Evolutionary conservation across 2,329 filamentous ascomycete genomes (phyloP).

Genomic region (Tolypocladium ophioglossoides): DNA sequence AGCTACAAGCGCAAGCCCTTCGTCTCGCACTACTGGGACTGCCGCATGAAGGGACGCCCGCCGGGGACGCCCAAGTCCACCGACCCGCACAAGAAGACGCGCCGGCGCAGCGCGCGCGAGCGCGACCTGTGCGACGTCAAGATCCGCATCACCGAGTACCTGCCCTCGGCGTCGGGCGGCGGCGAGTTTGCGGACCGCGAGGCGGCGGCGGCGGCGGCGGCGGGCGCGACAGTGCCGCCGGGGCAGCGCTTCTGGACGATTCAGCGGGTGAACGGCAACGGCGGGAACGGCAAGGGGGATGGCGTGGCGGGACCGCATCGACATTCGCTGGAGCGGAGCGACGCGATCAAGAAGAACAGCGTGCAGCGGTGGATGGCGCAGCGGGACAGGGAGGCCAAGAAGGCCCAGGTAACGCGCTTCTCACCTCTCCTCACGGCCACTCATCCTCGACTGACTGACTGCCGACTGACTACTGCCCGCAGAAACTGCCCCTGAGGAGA

Average conservation of each 20-base stretch:
- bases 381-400: constrained; percentile 55
- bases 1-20: constrained; percentile 75
- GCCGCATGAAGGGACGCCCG: constrained; percentile 67
- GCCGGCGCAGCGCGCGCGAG: constrained; percentile 64
- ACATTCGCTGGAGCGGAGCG: constrained; percentile 62
- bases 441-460: too few species aligned
- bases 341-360: constrained; percentile 73
- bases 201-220: constrained; percentile 7
- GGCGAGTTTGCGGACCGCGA: constrained; percentile 27
- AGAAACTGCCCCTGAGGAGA: constrained; percentile 63
- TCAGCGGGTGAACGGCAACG: constrained; percentile 68
- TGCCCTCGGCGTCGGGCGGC: constrained; percentile 26
- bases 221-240: constrained; percentile 15
- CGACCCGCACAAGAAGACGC: constrained; percentile 73
- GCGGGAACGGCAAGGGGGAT: constrained; percentile 60
- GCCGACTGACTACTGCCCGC: too few species aligned
- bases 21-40: constrained; percentile 77
- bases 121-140: constrained; percentile 78
- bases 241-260: constrained; percentile 60
- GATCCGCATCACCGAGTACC: constrained; percentile 77
- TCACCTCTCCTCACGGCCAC: background rate
- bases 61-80: constrained; percentile 71
- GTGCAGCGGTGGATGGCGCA: constrained; percentile 56
- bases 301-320: constrained; percentile 63
- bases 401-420: constrained; percentile 18